Conservation (phyloP, 768 basidiomycete genomes). For the Amanita pallidorosea region DNA sequence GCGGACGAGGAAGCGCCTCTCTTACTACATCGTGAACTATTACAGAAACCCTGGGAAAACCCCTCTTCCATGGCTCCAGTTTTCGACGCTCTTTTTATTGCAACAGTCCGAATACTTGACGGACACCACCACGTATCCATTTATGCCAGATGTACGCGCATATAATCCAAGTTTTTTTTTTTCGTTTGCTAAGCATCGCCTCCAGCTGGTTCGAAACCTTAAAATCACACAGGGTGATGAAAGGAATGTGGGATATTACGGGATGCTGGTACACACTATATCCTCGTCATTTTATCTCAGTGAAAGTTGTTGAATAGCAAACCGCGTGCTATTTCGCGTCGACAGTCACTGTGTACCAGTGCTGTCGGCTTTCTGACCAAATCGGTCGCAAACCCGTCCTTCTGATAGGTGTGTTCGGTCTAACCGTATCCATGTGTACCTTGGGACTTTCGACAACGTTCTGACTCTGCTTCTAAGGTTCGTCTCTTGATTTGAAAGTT, state of each 20-base stretch:
- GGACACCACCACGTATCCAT: slow-evolving; percentile 43
- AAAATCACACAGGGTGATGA: slow-evolving; percentile 42
- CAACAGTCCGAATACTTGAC: slow-evolving; percentile 27
- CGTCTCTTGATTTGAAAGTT: background rate
- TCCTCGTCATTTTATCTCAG: background rate
- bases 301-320: slow-evolving; percentile 33
- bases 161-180: too few species aligned
- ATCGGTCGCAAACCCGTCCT: slow-evolving; percentile 75
- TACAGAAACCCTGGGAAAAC: background rate
- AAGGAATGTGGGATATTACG: slow-evolving; percentile 63
- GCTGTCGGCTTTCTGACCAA: slow-evolving; percentile 62
- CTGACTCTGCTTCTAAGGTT: slow-evolving; percentile 38
- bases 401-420: slow-evolving; percentile 49
- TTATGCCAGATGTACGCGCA: slow-evolving; percentile 51
- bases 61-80: slow-evolving; percentile 55
- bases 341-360: slow-evolving; percentile 60
- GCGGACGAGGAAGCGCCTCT: too few species aligned
- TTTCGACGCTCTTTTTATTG: slow-evolving; percentile 58
- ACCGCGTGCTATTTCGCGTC: slow-evolving; percentile 72
- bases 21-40: too few species aligned
- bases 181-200: background rate
- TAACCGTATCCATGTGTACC: slow-evolving; percentile 59
- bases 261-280: slow-evolving; percentile 41
- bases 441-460: slow-evolving; percentile 67
- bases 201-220: slow-evolving; percentile 35